phyloP scores from a whole-genome alignment of 192 early-diverging fungal genomes.

The Rhizoclosmatium globosum region DNA sequence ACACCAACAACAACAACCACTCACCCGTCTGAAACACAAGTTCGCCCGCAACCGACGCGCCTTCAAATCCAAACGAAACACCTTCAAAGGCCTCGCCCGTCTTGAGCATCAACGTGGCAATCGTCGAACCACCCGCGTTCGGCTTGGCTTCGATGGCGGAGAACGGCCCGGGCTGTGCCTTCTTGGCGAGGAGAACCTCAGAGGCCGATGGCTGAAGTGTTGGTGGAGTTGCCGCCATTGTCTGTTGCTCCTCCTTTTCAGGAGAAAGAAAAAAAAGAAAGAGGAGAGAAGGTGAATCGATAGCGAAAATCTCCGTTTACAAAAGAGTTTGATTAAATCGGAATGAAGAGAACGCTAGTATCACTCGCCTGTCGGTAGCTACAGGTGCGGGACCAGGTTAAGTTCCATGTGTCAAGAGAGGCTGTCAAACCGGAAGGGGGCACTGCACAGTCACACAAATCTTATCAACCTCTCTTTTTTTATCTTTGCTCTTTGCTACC shows the following conservation, averaged over 20 bases:
- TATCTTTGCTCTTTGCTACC: too few species aligned
- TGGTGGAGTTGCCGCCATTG: neutral
- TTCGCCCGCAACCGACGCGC: conserved; percentile 87
- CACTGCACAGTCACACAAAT: too few species aligned
- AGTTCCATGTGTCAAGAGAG: too few species aligned
- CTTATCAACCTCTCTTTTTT: too few species aligned
- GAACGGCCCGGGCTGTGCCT: neutral
- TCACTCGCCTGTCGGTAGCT: too few species aligned
- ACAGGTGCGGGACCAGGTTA: too few species aligned
- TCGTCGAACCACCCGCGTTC: conserved; percentile 2
- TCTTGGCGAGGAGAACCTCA: neutral
- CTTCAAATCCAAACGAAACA: conserved; percentile 94
- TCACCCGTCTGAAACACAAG: conserved; percentile 99
- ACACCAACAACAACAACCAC: conserved; percentile 13
- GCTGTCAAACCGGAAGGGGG: too few species aligned
- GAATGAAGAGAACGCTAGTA: neutral
- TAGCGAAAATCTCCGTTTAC: neutral
- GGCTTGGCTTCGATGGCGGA: conserved; percentile 26
- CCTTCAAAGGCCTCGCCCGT: conserved; percentile 89
- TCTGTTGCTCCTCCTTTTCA: neutral
- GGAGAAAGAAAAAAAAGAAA: neutral
- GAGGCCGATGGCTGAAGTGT: neutral
- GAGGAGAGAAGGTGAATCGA: neutral
- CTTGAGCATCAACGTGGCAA: conserved; percentile 72
- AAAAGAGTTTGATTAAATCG: neutral